Evolutionary conservation across 305 asterid genomes (phyloP).

Genomic region (Fraxinus latifolia): DNA sequence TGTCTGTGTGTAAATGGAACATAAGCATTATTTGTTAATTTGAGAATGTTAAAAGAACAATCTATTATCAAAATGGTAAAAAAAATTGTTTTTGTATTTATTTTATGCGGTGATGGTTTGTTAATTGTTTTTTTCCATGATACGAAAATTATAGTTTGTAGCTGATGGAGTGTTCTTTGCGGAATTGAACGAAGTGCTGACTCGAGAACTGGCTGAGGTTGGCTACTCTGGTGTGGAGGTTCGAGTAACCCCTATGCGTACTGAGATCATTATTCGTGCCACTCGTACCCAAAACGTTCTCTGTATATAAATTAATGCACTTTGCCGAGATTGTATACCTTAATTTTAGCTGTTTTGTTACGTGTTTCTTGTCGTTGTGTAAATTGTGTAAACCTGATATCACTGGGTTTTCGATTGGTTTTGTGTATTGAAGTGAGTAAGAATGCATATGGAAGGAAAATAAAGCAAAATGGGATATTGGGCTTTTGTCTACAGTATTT

Average conservation of each 20-base stretch:
- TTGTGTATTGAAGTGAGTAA: not conserved
- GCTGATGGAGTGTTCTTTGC: constrained; percentile 51
- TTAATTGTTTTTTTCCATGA: not conserved
- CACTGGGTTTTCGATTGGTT: not conserved
- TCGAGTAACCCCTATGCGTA: constrained; percentile 51
- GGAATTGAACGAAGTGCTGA: constrained; percentile 44
- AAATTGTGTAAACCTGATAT: not conserved
- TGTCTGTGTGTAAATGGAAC: not conserved
- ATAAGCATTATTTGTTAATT: not conserved
- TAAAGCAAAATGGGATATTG: not conserved
- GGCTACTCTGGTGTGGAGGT: constrained; percentile 54
- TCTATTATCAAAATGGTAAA: not conserved
- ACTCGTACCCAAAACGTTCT: constrained; percentile 49
- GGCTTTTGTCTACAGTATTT: not conserved
- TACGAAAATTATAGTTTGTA: constrained; percentile 34
- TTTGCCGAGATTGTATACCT: not conserved
- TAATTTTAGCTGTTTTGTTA: not conserved
- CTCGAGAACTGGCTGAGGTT: constrained; percentile 54
- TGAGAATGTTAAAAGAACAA: not conserved
- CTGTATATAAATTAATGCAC: constrained; percentile 18
- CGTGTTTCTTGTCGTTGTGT: not conserved
- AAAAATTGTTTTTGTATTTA: not conserved
- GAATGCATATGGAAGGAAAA: not conserved
- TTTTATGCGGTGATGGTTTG: not conserved
- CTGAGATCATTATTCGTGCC: constrained; percentile 47